A percentile compares a stretch with the other conserved stretches of the same genome.
Conservation (phyloP, 257 asterid species). For the Nicotiana tabacum region DNA sequence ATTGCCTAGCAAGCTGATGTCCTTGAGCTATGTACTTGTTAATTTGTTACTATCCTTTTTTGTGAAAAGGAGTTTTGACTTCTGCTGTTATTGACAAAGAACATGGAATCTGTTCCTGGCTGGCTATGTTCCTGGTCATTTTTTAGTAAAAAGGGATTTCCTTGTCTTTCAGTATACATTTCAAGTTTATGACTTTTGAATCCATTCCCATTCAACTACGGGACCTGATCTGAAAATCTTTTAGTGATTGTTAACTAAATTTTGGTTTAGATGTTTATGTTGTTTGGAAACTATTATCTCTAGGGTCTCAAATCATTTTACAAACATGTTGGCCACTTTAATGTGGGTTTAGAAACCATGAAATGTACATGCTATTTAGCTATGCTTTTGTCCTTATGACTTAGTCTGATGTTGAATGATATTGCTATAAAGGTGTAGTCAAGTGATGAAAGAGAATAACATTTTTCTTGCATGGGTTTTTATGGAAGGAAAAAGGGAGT, state of each 20-base stretch:
- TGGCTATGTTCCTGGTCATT: not conserved
- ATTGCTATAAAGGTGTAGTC: not conserved
- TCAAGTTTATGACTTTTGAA: not conserved
- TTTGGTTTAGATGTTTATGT: not conserved
- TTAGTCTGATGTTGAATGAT: not conserved
- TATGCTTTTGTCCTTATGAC: not conserved
- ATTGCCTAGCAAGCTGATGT: not conserved
- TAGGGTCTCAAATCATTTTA: not conserved
- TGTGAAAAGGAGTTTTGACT: not conserved
- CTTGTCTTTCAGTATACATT: not conserved
- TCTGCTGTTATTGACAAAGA: not conserved
- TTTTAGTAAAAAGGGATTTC: not conserved
- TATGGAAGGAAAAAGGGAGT: not conserved
- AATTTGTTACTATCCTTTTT: not conserved
- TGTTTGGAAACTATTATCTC: not conserved
- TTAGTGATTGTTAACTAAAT: not conserved
- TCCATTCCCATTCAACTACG: not conserved
- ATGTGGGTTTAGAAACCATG: not conserved
- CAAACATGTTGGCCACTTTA: not conserved
- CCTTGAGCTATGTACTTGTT: constrained; percentile 4
- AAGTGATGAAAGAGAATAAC: not conserved
- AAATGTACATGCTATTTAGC: not conserved
- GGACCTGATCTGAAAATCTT: not conserved
- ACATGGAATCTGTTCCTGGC: not conserved
- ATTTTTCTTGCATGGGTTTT: not conserved